Evolutionary conservation across 2,329 filamentous ascomycete species (phyloP), one percentile per base, ranked within the genome.

Genomic region (Pseudonectria foliicola): DNA sequence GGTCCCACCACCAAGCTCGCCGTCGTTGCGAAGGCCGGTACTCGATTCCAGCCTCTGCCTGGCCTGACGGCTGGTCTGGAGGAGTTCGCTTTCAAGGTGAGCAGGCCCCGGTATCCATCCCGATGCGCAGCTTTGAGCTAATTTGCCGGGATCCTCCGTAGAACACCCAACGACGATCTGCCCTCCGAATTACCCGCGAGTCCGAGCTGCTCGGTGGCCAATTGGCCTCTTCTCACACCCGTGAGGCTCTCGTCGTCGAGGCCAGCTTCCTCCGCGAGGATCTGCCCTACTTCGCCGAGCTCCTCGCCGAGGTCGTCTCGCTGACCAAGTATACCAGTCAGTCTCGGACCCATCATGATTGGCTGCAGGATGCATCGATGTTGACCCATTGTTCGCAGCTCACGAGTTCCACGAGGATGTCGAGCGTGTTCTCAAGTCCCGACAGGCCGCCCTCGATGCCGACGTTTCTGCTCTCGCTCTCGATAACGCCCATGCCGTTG

Each of bases 1-100:
- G 86, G 87, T 45, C 85, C 88, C 49, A 94, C 90, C 43, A 88
- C 89, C 43, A 93, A 87, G 58, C 75, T 98, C 49, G 88, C 89
- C 37, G 67, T 98, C 48, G 86, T 98, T 60, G 80, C 89, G 51
- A 95, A 94, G 74, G 92, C 88, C 45, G 92, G 92, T 57, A 93
- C 90, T 46, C 77, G 92, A 64, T 96, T 90, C 67, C 82, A 98
- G 72, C 77, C 85, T 46, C 74, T 85, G 50, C 92, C 92, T 45
- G 92, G 92, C 48, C 75, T 95, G 63, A 83, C 90, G 46, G 83
- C 89, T 59, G 90, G 84, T 39, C 76, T 98, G 49, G 85, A 92
- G 71, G 85, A 87, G 63, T 98, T 93, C 71, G 90, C 93, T 48
- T 98, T 95, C 80, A 94, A 94, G 85, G 92, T 88, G 35, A 49